A percentile compares a stretch with the other conserved stretches of the same genome.
Conservation (phyloP, 129 eudicot genomes). For the Artemisia annua region DNA sequence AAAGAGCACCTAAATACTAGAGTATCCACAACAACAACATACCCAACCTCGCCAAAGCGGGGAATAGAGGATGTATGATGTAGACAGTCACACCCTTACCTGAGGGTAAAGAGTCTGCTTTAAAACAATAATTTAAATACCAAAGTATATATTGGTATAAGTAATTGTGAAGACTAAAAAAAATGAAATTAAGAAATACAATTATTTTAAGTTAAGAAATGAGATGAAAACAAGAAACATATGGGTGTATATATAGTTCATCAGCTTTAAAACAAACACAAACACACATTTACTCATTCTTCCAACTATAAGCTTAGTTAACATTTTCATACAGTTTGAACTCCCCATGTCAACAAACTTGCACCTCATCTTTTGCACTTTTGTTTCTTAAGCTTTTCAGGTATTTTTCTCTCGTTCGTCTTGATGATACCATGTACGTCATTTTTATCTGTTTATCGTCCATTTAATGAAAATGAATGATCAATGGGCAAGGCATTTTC, state of each 20-base stretch:
- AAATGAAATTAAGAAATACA: neutral
- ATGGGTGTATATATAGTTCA: slow-evolving; percentile 38
- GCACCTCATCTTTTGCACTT: slow-evolving; percentile 14
- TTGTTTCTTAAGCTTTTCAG: slow-evolving; percentile 24
- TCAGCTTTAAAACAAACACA: slow-evolving; percentile 35
- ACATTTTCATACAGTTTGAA: neutral
- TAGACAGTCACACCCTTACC: no score
- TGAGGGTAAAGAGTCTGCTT: no score
- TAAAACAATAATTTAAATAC: no score
- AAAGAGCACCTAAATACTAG: no score
- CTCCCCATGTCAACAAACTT: slow-evolving; percentile 20
- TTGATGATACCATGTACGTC: neutral
- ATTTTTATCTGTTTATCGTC: neutral
- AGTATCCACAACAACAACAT: no score
- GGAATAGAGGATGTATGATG: no score
- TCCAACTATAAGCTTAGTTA: slow-evolving; percentile 12
- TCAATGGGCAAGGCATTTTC: no score
- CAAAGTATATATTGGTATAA: neutral
- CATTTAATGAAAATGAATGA: no score
- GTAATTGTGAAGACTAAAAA: neutral
- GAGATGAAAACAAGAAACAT: slow-evolving; percentile 36
- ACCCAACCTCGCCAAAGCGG: no score
- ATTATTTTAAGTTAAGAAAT: slow-evolving; percentile 20
- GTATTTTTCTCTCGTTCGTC: slow-evolving; percentile 11
- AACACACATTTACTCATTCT: slow-evolving; percentile 20